Percentiles rank a stretch among this genome's conserved stretches.
phyloP scores from a whole-genome alignment of 345 rosid genomes.

The Eucalyptus grandis region DNA sequence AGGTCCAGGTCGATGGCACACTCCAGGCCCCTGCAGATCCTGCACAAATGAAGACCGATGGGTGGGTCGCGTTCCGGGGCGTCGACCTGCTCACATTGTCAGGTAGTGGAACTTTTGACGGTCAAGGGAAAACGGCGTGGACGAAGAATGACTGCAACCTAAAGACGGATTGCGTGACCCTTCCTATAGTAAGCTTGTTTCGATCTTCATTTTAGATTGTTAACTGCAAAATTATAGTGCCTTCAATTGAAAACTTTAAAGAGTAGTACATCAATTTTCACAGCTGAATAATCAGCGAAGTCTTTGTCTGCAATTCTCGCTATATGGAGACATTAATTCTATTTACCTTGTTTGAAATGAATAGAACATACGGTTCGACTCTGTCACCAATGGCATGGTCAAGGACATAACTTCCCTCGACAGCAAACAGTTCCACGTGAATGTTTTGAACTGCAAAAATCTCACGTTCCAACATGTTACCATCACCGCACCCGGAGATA shows the following conservation, averaged over 20 bases:
- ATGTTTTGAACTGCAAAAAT: constrained; percentile 29
- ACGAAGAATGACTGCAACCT: constrained; percentile 9
- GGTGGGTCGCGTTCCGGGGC: constrained; percentile 33
- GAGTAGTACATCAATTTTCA: background rate
- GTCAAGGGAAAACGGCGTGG: constrained; percentile 42
- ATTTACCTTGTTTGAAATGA: background rate
- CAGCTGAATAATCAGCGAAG: background rate
- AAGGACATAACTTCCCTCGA: constrained; percentile 14
- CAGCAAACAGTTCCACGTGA: constrained; percentile 45
- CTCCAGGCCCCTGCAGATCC: constrained; percentile 26
- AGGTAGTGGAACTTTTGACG: constrained; percentile 57
- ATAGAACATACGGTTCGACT: constrained; percentile 40
- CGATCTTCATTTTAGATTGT: background rate
- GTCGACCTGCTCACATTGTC: constrained; percentile 18
- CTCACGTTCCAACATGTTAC: constrained; percentile 13
- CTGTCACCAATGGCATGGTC: constrained; percentile 10
- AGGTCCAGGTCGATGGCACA: constrained; percentile 16
- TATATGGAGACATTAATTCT: background rate
- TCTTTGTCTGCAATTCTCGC: background rate
- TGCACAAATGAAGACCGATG: background rate
- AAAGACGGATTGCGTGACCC: constrained; percentile 9
- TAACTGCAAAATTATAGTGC: background rate
- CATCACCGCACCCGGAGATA: constrained; percentile 21
- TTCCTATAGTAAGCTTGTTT: constrained; percentile 25
- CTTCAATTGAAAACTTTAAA: background rate